These are phyloP conservation scores for Cyberlindnera maclurae DNA, from an alignment of 805 yeast species.

Conservation along the genomic window DNA sequence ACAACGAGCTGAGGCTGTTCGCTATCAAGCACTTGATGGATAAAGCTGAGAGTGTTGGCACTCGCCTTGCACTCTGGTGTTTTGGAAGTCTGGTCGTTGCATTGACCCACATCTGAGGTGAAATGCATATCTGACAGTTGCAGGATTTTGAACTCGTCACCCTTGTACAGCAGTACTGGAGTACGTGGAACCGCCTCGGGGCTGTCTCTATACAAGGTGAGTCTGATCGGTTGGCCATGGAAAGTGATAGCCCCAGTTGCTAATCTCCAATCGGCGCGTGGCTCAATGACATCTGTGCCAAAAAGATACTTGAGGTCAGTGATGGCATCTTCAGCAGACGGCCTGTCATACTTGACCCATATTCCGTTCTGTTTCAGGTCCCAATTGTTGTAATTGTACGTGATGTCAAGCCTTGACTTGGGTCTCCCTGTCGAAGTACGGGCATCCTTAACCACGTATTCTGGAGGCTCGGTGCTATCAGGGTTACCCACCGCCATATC, in stretches of 20 bases:
- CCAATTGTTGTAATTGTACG: conserved; percentile 32
- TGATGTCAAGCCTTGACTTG: conserved; percentile 20
- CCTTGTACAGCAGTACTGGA: conserved; percentile 18
- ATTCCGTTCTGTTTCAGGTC: conserved; percentile 38
- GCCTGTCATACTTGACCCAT: conserved; percentile 47
- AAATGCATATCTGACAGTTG: conserved; percentile 66
- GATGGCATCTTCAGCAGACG: conserved; percentile 27
- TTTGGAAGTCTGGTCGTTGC: conserved; percentile 32
- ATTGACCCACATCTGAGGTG: conserved; percentile 49
- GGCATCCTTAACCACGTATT: conserved; percentile 30
- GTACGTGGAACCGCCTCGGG: neutral
- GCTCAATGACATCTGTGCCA: conserved; percentile 51
- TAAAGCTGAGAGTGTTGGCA: conserved; percentile 41
- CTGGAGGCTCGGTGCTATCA: conserved; percentile 29
- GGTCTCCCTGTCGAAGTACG: conserved; percentile 22
- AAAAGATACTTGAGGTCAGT: conserved; percentile 45
- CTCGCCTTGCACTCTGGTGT: conserved; percentile 43
- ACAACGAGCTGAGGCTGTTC: conserved; percentile 61
- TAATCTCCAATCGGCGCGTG: conserved; percentile 49
- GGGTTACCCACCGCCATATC: conserved; percentile 38
- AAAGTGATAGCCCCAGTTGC: conserved; percentile 13
- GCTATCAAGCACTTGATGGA: conserved; percentile 42
- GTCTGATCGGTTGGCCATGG: conserved; percentile 4
- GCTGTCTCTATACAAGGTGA: conserved; percentile 4
- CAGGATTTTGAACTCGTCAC: conserved; percentile 45